These are phyloP conservation scores for Tylopilus vinaceipallidus DNA, from an alignment of 768 basidiomycete genomes.

Conservation along the genomic window DNA sequence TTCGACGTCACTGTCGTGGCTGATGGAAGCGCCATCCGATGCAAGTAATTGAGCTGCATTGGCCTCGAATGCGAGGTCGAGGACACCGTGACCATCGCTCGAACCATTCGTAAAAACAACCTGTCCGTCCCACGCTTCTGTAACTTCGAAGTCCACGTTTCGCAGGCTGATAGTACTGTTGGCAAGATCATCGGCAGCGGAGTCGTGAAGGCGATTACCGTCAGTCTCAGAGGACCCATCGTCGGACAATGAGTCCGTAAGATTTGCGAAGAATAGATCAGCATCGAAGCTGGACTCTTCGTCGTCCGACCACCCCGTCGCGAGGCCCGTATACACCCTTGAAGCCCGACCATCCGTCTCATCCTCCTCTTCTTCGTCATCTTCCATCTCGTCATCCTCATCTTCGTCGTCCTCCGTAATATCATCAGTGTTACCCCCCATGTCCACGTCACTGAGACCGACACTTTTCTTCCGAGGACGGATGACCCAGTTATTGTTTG, in stretches of 20 bases:
- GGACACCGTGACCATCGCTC: conserved; percentile 45
- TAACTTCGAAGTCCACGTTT: conserved; percentile 52
- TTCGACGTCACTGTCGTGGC: conserved; percentile 51
- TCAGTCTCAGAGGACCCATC: conserved; percentile 40
- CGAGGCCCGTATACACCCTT: conserved; percentile 58
- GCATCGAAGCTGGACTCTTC: conserved; percentile 80
- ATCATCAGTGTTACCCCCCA: conserved; percentile 60
- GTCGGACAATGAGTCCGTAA: conserved; percentile 54
- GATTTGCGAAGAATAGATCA: conserved; percentile 79
- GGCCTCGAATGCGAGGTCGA: conserved; percentile 73
- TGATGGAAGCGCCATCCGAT: conserved; percentile 47
- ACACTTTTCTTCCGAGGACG: conserved; percentile 69
- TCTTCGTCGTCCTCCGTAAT: conserved; percentile 61
- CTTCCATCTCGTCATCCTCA: conserved; percentile 38
- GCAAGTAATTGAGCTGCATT: conserved; percentile 50
- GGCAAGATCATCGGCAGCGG: conserved; percentile 20
- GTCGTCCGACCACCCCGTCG: conserved; percentile 76
- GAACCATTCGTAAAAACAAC: conserved; percentile 68
- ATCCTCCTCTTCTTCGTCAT: conserved; percentile 43
- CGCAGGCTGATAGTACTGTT: conserved; percentile 36
- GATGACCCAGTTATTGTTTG: conserved; percentile 64
- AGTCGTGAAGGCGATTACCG: conserved; percentile 43
- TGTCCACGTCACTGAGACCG: conserved; percentile 58
- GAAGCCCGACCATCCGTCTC: conserved; percentile 45
- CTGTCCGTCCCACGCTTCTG: conserved; percentile 74